Percentiles rank a stretch among this genome's conserved stretches.
Evolutionary conservation across 2,329 filamentous ascomycete genomes (phyloP).

Genomic region (Diplocarpon mali): DNA sequence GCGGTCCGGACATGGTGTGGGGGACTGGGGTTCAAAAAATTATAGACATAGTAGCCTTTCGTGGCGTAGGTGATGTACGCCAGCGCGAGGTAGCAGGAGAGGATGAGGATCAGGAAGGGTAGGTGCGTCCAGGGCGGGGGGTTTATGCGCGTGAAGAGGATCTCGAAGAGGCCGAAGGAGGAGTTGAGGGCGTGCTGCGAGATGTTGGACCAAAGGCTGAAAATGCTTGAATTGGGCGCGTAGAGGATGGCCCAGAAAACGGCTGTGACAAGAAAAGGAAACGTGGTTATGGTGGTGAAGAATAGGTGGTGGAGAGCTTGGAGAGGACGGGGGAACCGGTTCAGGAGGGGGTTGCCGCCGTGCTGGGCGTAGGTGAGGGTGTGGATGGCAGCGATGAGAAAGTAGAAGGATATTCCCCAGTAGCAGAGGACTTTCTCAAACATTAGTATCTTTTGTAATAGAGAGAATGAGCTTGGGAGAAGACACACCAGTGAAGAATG

Average conservation of each 20-base stretch:
- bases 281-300: constrained; percentile 52
- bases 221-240: constrained; percentile 38
- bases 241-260: constrained; percentile 61
- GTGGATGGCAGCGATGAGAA: constrained; percentile 55
- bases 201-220: constrained; percentile 52
- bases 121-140: constrained; percentile 55
- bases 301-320: constrained; percentile 54
- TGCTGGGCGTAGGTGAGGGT: constrained; percentile 53
- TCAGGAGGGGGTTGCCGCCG: constrained; percentile 44
- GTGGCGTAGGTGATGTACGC: constrained; percentile 63
- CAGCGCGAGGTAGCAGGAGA: constrained; percentile 60
- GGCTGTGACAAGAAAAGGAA: constrained; percentile 58
- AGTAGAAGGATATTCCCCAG: constrained; percentile 77
- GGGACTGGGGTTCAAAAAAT: constrained; percentile 54
- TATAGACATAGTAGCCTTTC: constrained; percentile 65
- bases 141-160: constrained; percentile 54
- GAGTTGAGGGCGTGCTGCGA: constrained; percentile 68
- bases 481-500: constrained; percentile 60
- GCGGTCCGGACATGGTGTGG: constrained; percentile 2
- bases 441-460: neutral
- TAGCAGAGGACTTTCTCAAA: constrained; percentile 40
- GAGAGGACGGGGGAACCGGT: constrained; percentile 47
- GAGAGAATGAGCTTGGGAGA: neutral
- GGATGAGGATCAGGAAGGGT: constrained; percentile 55
- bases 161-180: constrained; percentile 63